Evolutionary conservation across 2,329 filamentous ascomycete species (phyloP).

Genomic region (Xylariaceae sp.): DNA sequence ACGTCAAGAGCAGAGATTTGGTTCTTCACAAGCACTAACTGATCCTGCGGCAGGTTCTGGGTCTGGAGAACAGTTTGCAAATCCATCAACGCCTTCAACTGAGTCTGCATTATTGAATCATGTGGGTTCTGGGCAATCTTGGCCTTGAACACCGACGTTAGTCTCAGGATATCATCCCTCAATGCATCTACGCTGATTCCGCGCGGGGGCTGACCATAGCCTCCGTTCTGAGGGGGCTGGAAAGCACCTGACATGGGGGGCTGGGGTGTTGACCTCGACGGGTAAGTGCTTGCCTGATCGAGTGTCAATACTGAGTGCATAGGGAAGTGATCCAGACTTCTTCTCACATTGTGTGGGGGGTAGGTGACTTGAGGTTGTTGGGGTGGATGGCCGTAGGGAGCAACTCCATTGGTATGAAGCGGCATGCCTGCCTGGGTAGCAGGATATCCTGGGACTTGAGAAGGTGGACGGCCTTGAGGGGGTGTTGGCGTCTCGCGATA

Average conservation of each 20-base stretch:
- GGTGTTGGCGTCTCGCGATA: slow-evolving; percentile 74
- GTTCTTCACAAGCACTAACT: slow-evolving; percentile 78
- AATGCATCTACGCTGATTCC: slow-evolving; percentile 67
- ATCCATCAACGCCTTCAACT: slow-evolving; percentile 79
- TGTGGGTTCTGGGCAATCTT: slow-evolving; percentile 73
- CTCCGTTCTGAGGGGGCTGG: slow-evolving; percentile 38
- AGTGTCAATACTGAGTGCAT: background rate
- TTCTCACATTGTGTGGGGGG: slow-evolving; percentile 31
- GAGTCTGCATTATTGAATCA: slow-evolving; percentile 71
- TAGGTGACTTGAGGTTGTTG: slow-evolving; percentile 26
- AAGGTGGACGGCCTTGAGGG: slow-evolving; percentile 45
- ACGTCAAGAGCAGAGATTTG: slow-evolving; percentile 76
- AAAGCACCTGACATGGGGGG: slow-evolving; percentile 38
- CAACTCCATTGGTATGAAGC: slow-evolving; percentile 30
- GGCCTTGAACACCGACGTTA: slow-evolving; percentile 69
- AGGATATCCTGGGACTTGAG: slow-evolving; percentile 30
- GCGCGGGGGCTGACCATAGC: slow-evolving; percentile 37
- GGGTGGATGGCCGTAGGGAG: slow-evolving; percentile 20
- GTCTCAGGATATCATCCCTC: slow-evolving; percentile 75
- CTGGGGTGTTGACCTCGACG: slow-evolving; percentile 38
- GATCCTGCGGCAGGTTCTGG: slow-evolving; percentile 73
- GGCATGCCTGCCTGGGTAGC: slow-evolving; percentile 35
- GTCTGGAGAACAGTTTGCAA: slow-evolving; percentile 76
- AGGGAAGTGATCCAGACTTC: background rate
- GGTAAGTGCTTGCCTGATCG: slow-evolving; percentile 15